Evolutionary conservation across 73 alveolate genomes (phyloP), one percentile per base, ranked within the genome.

Genomic region (Blepharisma stoltei): DNA sequence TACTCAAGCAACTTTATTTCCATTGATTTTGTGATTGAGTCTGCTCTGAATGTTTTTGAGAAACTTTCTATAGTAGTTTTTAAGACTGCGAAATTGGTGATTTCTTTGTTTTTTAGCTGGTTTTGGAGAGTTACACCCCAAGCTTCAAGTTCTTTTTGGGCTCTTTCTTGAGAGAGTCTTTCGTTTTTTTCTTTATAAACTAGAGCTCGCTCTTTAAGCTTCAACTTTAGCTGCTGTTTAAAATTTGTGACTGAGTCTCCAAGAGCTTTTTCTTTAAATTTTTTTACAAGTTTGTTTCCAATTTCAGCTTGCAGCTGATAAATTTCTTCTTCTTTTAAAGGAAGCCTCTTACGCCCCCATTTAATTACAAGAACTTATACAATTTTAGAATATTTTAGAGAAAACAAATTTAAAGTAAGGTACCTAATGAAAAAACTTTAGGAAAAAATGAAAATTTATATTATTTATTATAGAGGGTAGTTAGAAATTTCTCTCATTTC

Each of bases 401-500:
- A n/a, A n/a, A n/a, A n/a, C n/a, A n/a, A n/a, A n/a, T n/a, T n/a
- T n/a, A n/a, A n/a, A n/a, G n/a, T n/a, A n/a, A n/a, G n/a, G n/a
- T n/a, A n/a, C n/a, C n/a, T n/a, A n/a, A n/a, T n/a, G n/a, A n/a
- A n/a, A n/a, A n/a, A n/a, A n/a, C n/a, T n/a, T n/a, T n/a, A n/a
- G n/a, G n/a, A n/a, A n/a, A n/a, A n/a, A n/a, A n/a, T n/a, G n/a
- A n/a, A n/a, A n/a, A n/a, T n/a, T n/a, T n/a, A n/a, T n/a, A n/a
- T n/a, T n/a, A n/a, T n/a, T n/a, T n/a, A n/a, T n/a, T n/a, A n/a
- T n/a, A n/a, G n/a, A n/a, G n/a, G n/a, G n/a, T n/a, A n/a, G n/a
- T n/a, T n/a, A n/a, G 11, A 14, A 60, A 66, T 7, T 18, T 78
- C 49, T 0, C 65, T 84, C 52, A 89, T 79, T 6, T 78, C 66